A percentile compares a stretch with the other conserved stretches of the same genome.
phyloP scores from a whole-genome alignment of 2,329 filamentous ascomycete genomes.

The Trichoderma oligosporum region DNA sequence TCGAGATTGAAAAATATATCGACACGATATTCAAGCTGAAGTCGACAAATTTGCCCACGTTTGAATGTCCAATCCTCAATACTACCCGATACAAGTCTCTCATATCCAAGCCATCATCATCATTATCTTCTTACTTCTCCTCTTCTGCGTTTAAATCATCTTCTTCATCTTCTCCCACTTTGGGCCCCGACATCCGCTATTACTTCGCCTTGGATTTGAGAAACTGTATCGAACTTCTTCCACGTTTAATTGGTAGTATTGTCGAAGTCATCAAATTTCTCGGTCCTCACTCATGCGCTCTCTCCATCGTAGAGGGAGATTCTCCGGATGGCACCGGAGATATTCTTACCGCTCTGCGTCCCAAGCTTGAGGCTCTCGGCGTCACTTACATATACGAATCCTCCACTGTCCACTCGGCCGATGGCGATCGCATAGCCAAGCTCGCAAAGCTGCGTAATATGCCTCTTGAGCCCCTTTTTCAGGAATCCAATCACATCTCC shows the following conservation, averaged over 20 bases:
- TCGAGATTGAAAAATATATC: constrained; percentile 23
- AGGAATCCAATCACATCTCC: constrained; percentile 26
- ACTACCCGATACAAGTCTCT: constrained; percentile 25
- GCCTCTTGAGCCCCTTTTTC: constrained; percentile 45
- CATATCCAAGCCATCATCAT: neutral
- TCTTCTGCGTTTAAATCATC: neutral
- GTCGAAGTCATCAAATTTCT: constrained; percentile 47
- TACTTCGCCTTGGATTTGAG: constrained; percentile 52
- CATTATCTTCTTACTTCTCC: neutral
- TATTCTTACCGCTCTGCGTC: constrained; percentile 40
- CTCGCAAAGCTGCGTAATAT: constrained; percentile 52
- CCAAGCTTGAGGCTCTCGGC: constrained; percentile 38
- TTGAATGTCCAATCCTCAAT: constrained; percentile 27
- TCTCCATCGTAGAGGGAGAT: constrained; percentile 52
- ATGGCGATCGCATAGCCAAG: constrained; percentile 42
- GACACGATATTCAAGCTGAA: constrained; percentile 27
- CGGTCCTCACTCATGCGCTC: constrained; percentile 44
- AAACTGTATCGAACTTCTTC: constrained; percentile 41
- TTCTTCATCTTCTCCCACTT: neutral
- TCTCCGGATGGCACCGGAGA: constrained; percentile 50
- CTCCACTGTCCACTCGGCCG: constrained; percentile 42
- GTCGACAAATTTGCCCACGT: constrained; percentile 20
- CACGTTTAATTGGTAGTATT: constrained; percentile 44
- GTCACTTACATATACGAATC: constrained; percentile 41
- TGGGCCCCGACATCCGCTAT: constrained; percentile 31